phyloP scores from a whole-genome alignment of 768 basidiomycete genomes.

The Rhodotorula diobovata region DNA sequence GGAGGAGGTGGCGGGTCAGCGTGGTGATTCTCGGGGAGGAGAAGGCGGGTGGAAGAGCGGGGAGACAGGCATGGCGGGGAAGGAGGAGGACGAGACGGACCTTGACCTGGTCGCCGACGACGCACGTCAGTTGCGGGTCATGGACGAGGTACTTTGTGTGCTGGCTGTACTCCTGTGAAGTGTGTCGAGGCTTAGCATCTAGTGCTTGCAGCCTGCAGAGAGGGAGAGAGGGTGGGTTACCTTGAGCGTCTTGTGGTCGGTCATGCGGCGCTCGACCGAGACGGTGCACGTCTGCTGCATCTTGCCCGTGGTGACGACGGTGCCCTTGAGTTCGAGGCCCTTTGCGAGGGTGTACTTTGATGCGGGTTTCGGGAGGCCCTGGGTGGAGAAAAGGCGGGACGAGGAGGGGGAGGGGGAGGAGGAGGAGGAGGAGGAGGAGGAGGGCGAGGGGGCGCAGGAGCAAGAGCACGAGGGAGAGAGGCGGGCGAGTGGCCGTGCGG shows the following conservation, averaged over 20 bases:
- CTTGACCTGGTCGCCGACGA: slow-evolving; percentile 32
- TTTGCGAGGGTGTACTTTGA: slow-evolving; percentile 26
- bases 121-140: slow-evolving; percentile 22
- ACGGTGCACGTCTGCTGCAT: slow-evolving; percentile 31
- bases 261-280: slow-evolving; percentile 31
- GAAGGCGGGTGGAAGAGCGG: not conserved
- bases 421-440: not conserved
- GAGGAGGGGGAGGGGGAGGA: not conserved
- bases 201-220: not conserved
- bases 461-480: not conserved
- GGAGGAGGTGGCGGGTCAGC: not conserved
- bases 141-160: slow-evolving; percentile 39
- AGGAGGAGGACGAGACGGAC: not conserved
- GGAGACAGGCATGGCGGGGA: not conserved
- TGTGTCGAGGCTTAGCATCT: too few relatives aligned
- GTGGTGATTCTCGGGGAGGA: not conserved
- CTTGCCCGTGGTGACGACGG: slow-evolving; percentile 22
- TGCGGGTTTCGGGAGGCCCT: slow-evolving; percentile 7
- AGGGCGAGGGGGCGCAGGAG: too few relatives aligned
- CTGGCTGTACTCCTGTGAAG: slow-evolving; percentile 25
- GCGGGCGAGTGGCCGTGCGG: not conserved
- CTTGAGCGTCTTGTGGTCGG: slow-evolving; percentile 39
- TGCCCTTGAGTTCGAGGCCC: slow-evolving; percentile 31
- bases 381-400: not conserved
- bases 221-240: not conserved